Evolutionary conservation across 1,284 basidiomycete genomes (phyloP).

Genomic region (Puccinia horiana): DNA sequence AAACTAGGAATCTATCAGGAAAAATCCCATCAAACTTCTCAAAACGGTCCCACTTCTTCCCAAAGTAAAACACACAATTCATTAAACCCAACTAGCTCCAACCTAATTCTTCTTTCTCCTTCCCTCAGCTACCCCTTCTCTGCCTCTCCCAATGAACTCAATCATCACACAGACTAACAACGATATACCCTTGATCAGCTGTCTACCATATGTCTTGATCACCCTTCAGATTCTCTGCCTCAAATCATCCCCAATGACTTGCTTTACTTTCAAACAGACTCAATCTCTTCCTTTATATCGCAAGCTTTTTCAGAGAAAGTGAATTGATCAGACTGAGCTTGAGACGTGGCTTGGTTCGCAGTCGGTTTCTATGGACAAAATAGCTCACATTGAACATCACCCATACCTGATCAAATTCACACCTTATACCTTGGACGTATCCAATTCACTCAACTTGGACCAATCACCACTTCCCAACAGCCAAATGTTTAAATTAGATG

Average conservation of each 20-base stretch:
- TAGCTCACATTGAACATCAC: slow-evolving; percentile 16
- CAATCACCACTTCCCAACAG: background rate
- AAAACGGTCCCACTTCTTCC: background rate
- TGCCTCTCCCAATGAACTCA: slow-evolving; percentile 25
- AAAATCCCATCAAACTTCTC: background rate
- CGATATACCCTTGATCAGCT: background rate
- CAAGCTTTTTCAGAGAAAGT: slow-evolving; percentile 23
- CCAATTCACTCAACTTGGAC: background rate
- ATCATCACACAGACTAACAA: background rate
- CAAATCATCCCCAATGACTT: no score
- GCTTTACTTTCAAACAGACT: slow-evolving; percentile 2
- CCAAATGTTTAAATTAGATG: background rate
- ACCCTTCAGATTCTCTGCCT: no score
- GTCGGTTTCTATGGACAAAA: slow-evolving; percentile 29
- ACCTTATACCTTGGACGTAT: slow-evolving; percentile 35
- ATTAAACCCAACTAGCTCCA: no score
- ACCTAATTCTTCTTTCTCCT: slow-evolving; percentile 9
- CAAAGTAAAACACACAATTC: background rate
- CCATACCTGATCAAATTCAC: slow-evolving; percentile 3
- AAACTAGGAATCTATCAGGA: background rate
- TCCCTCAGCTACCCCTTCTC: background rate
- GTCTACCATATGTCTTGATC: slow-evolving; percentile 11
- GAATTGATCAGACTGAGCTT: slow-evolving; percentile 31
- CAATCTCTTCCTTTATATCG: slow-evolving; percentile 29
- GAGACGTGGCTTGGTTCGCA: slow-evolving; percentile 16